Evolutionary conservation across 768 basidiomycete genomes (phyloP).

Genomic region (Butyriboletus loyo): DNA sequence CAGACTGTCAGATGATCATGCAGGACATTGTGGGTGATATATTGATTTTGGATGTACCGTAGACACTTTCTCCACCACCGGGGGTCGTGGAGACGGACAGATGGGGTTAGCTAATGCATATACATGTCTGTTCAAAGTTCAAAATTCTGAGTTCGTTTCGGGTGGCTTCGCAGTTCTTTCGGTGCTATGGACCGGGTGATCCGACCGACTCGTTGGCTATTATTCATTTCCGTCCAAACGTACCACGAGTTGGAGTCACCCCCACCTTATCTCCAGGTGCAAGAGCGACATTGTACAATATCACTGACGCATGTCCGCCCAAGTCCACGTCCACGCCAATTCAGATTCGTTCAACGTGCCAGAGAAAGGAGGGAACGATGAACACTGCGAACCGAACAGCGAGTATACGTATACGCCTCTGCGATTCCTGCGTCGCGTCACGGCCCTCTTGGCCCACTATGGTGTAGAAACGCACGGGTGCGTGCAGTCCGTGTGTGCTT

Average conservation of each 20-base stretch:
- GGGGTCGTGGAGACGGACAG: no score
- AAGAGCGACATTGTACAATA: background rate
- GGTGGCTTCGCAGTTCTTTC: no score
- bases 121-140: no score
- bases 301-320: constrained; percentile 6
- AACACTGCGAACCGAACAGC: background rate
- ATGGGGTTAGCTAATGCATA: no score
- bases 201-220: no score
- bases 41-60: background rate
- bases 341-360: background rate
- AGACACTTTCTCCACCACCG: no score
- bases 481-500: background rate
- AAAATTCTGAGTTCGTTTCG: no score
- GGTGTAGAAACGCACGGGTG: constrained; percentile 44
- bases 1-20: no score
- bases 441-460: constrained; percentile 30
- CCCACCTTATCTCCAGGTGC: background rate
- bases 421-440: constrained; percentile 20
- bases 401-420: background rate
- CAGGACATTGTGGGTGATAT: background rate
- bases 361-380: constrained; percentile 1
- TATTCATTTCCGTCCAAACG: no score
- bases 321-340: background rate
- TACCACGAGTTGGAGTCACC: no score
- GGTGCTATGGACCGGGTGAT: no score